A percentile compares a stretch with the other conserved stretches of the same genome.
Conservation (phyloP, 345 rosid species). For the Trapa bicornis region DNA sequence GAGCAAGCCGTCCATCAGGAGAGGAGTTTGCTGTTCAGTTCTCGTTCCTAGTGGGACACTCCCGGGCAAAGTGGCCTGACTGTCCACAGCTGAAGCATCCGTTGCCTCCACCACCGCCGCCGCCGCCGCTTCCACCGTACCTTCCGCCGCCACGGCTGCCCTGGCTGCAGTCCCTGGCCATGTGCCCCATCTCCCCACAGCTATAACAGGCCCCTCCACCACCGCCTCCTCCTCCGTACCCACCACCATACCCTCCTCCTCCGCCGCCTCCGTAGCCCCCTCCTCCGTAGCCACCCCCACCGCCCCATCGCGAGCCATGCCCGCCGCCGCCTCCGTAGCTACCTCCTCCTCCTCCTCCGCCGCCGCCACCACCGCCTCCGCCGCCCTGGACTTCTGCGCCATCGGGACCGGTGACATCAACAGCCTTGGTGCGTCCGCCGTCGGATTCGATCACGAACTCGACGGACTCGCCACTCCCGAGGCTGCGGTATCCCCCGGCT, state of each 20-base stretch:
- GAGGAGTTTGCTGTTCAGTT: background rate
- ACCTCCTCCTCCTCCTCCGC: slow-evolving; percentile 26
- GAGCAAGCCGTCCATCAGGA: background rate
- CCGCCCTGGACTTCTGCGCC: slow-evolving; percentile 46
- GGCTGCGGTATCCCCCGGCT: slow-evolving; percentile 65
- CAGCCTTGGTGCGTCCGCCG: slow-evolving; percentile 32
- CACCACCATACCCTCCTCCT: slow-evolving; percentile 28
- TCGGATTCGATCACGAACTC: slow-evolving; percentile 16
- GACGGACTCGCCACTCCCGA: slow-evolving; percentile 23
- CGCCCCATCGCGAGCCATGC: slow-evolving; percentile 9
- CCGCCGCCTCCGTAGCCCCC: slow-evolving; percentile 10
- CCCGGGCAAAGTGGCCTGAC: slow-evolving; percentile 77
- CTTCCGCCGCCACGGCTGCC: slow-evolving; percentile 30
- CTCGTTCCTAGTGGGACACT: slow-evolving; percentile 33
- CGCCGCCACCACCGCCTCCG: slow-evolving; percentile 12
- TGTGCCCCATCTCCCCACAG: slow-evolving; percentile 35
- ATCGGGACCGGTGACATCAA: slow-evolving; percentile 63
- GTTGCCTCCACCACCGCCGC: slow-evolving; percentile 23
- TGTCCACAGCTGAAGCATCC: slow-evolving; percentile 69
- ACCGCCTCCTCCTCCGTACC: slow-evolving; percentile 12
- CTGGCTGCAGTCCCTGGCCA: slow-evolving; percentile 40
- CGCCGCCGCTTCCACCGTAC: slow-evolving; percentile 16
- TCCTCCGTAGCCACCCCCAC: slow-evolving; percentile 7
- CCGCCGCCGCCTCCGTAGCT: slow-evolving; percentile 12
- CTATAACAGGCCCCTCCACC: slow-evolving; percentile 34